These are phyloP conservation scores for Neonectria faginata DNA, from an alignment of 2,329 filamentous ascomycete genomes.

Conservation along the genomic window DNA sequence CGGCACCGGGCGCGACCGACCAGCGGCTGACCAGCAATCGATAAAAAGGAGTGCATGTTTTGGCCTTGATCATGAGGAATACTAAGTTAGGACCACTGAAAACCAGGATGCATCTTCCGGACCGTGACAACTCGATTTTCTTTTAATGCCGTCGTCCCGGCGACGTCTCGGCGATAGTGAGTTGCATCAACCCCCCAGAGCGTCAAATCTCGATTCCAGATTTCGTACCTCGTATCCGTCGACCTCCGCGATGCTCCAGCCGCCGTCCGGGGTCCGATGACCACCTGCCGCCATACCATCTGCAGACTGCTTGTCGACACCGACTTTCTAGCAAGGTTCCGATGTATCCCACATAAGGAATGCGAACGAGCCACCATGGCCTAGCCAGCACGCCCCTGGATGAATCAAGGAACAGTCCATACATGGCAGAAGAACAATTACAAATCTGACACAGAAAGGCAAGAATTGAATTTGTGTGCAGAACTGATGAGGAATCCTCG, in stretches of 20 bases:
- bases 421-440: not conserved
- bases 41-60: conserved; percentile 34
- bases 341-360: conserved; percentile 23
- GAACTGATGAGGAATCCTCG: conserved; percentile 36
- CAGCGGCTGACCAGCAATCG: conserved; percentile 29
- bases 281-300: conserved; percentile 17
- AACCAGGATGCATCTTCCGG: conserved; percentile 4
- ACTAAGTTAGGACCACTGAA: not conserved
- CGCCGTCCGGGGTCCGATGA: conserved; percentile 26
- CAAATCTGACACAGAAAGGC: conserved; percentile 26
- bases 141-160: conserved; percentile 26
- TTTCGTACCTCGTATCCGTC: conserved; percentile 11
- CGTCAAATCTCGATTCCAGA: conserved; percentile 7
- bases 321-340: conserved; percentile 37
- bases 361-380: conserved; percentile 24
- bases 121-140: conserved; percentile 8
- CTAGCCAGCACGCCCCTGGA: conserved; percentile 12
- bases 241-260: conserved; percentile 15
- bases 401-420: conserved; percentile 4
- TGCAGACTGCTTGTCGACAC: conserved; percentile 35
- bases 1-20: conserved; percentile 34
- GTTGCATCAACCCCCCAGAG: not conserved
- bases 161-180: conserved; percentile 6
- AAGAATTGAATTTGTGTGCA: conserved; percentile 34
- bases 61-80: conserved; percentile 33